These are phyloP conservation scores for cucumber (Cucumis sativus) DNA, from an alignment of 306 rosid species.

Conservation along the genomic window DNA sequence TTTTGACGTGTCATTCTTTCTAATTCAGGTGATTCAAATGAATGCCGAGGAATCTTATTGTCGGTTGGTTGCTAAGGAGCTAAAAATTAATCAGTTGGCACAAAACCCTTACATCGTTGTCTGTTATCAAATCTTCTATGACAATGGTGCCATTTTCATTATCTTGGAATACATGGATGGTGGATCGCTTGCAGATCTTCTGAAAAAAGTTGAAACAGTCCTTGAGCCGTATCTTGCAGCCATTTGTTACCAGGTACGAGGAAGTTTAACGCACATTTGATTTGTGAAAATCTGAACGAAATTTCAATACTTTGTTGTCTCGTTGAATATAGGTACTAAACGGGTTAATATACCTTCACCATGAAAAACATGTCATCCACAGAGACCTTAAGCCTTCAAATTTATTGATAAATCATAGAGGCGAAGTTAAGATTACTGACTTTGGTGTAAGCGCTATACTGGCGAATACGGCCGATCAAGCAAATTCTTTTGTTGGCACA, in stretches of 20 bases:
- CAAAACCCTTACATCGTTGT: constrained; percentile 81
- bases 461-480: constrained; percentile 88
- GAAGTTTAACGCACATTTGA: background rate
- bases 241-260: constrained; percentile 76
- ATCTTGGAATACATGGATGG: constrained; percentile 99
- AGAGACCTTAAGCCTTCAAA: constrained; percentile 97
- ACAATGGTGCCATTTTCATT: constrained; percentile 72
- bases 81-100: constrained; percentile 85
- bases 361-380: constrained; percentile 78
- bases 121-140: constrained; percentile 78
- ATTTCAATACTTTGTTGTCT: constrained; percentile 7
- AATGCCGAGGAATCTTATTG: constrained; percentile 65
- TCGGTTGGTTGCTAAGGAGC: constrained; percentile 68
- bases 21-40: constrained; percentile 78
- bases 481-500: constrained; percentile 89
- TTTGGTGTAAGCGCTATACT: constrained; percentile 94
- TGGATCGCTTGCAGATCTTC: constrained; percentile 85
- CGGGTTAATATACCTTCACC: constrained; percentile 93
- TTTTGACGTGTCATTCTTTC: constrained; percentile 11
- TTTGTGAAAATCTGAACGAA: background rate
- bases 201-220: constrained; percentile 65
- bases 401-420: constrained; percentile 77
- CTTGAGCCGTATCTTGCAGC: constrained; percentile 75
- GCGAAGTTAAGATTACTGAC: constrained; percentile 96
- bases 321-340: constrained; percentile 53